Evolutionary conservation across 495 filamentous ascomycete species (phyloP), one percentile per base, ranked within the genome.

Genomic region (Xylaria castorea): DNA sequence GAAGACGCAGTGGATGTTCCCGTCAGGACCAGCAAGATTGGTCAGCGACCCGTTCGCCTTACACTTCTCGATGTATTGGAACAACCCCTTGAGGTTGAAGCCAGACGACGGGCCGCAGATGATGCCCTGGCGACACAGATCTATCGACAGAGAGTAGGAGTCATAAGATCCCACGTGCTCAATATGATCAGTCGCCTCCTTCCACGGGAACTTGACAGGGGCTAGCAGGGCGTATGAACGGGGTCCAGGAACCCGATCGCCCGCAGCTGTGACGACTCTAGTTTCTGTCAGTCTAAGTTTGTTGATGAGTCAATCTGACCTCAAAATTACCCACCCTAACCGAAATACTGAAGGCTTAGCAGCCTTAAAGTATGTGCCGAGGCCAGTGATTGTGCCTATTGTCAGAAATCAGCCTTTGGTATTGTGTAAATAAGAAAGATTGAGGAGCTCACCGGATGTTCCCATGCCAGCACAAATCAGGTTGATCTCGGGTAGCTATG

Each of bases 41-140:
- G 3, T 20, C 18, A 48, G 5, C 3, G 44, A 48, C 1, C 44
- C 44, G 44, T 79, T 80, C 0, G 72, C 70, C 76, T 89, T 89
- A 38, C 79, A 80, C 66, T 83, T 85, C 44, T 81, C 81, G 8
- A 90, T 72, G 78, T 83, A 87, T 48, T 87, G 82, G 70, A 88
- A 83, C 27, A 89, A 76, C 8, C 89, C 89, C 66, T 86, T 73
- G 7, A 91, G 79, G 38, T 86, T 87, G 73, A 89, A 85, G 8
- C 89, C 89, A 2, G 89, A 90, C 1, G 87, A 89, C 1, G 89
- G 89, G 1, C 89, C 89, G 64, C 85, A 87, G 32, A 91, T 84
- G 20, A 91, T 79, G 0, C 89, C 89, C 66, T 89, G 82, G 5
- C 89, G 83, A 14, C 85, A 89, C 25, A 91, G 73, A 25, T 83